Evolutionary conservation across 2,329 filamentous ascomycete species (phyloP), one percentile per base, ranked within the genome.

Genomic region (Fusarium solani-melongenae): DNA sequence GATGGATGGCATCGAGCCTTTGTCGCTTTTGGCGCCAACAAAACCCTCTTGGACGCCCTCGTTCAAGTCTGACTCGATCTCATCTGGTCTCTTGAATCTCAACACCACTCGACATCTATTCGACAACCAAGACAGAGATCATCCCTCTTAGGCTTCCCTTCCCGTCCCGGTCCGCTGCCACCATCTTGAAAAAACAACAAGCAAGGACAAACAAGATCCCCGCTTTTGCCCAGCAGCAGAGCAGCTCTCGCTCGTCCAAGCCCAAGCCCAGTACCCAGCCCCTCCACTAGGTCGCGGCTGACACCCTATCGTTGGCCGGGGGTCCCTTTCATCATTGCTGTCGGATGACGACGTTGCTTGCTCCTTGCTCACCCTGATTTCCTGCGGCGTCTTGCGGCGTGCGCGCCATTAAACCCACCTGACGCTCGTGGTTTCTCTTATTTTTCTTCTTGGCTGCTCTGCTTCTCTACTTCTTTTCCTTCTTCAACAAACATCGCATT

Each of bases 301-400:
- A 77, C 74, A 75, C 67, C 74, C 70, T 73, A 76, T 74, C 66
- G 57, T 36, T 77, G 74, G 69, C 72, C 67, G 76, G 76, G 76
- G 69, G 69, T 68, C 67, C 74, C 74, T 77, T 73, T 74, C 69
- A 76, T 69, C 68, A 61, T 77, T 70, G 69, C 70, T 78, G 76
- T 77, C 76, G 76, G 76, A 78, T 78, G 76, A 78, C 76, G 76
- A 78, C 76, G 76, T 78, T 78, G 72, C 61, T 77, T 67, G 66
- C 66, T 76, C 71, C 73, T 77, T 72, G 69, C 62, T 57, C 44
- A 59, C 66, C 72, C 74, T 77, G 76, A 76, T 77, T 51, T 77
- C 73, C 70, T 72, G 71, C 68, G 55, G 63, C 59, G 65, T 60
- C 67, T 69, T 70, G 68, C 72, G 70, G 66, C 70, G 67, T 65